A percentile compares a stretch with the other conserved stretches of the same genome.
These are phyloP conservation scores for Podosphaera leucotricha DNA, from an alignment of 2,329 filamentous ascomycete genomes.

Conservation along the genomic window DNA sequence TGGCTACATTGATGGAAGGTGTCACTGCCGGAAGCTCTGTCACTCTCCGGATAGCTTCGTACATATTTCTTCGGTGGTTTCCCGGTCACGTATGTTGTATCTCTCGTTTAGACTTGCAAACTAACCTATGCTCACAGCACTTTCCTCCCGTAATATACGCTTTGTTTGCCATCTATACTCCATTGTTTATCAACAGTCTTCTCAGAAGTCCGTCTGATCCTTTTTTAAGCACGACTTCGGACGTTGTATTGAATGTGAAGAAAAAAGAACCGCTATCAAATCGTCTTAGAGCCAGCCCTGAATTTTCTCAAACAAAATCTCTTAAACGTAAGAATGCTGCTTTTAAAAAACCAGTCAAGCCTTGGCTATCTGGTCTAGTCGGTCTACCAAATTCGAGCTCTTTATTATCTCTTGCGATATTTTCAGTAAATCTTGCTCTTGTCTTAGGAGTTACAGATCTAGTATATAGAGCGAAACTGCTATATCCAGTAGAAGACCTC, in stretches of 20 bases:
- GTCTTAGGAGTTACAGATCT: slow-evolving; percentile 53
- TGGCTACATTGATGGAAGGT: slow-evolving; percentile 12
- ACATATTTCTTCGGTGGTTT: slow-evolving; percentile 36
- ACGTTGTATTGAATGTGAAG: slow-evolving; percentile 25
- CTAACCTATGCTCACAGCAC: slow-evolving; percentile 7
- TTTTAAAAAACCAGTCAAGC: slow-evolving; percentile 29
- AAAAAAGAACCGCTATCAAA: slow-evolving; percentile 16
- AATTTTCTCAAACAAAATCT: slow-evolving; percentile 10
- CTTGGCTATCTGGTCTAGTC: slow-evolving; percentile 43
- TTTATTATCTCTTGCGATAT: slow-evolving; percentile 39
- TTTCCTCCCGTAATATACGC: slow-evolving; percentile 28
- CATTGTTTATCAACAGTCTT: slow-evolving; percentile 36
- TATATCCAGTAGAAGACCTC: slow-evolving; percentile 48
- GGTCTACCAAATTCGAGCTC: slow-evolving; percentile 57
- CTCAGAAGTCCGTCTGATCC: slow-evolving; percentile 32
- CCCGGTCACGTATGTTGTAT: slow-evolving; percentile 14
- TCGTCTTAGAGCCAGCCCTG: slow-evolving; percentile 8
- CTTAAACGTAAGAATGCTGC: slow-evolving; percentile 18
- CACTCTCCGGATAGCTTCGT: slow-evolving; percentile 25
- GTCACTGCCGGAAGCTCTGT: slow-evolving; percentile 21
- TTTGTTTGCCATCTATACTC: slow-evolving; percentile 40
- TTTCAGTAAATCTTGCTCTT: slow-evolving; percentile 47
- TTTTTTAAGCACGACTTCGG: slow-evolving; percentile 32
- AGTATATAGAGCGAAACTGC: slow-evolving; percentile 46
- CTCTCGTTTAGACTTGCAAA: neutral